Evolutionary conservation across 768 basidiomycete species (phyloP), one percentile per base, ranked within the genome.

Genomic region (Auricularia sp.): DNA sequence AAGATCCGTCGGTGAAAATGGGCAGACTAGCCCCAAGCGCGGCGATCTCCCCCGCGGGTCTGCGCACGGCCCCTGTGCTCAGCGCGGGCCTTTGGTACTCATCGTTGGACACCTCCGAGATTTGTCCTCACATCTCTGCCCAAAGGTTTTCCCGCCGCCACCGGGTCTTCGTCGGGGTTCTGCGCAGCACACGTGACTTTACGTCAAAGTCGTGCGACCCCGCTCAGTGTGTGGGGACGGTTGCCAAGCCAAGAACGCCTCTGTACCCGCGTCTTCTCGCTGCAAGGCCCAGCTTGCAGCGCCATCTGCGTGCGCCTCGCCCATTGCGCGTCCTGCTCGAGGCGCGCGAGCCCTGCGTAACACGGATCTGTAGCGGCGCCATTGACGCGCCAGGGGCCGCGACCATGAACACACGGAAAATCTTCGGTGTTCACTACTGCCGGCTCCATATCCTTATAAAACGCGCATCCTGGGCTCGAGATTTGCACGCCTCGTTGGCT

Each of bases 401-500:
- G 18, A 16, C 47, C 16, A 16, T 21, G 47, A 51, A 18, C 47
- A 51, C 47, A 23, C 90, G 88, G 88, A 85, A 89, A 66, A 72
- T 84, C 54, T 42, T 64, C 44, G 78, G 90, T 51, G 77, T 87
- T 63, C 62, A 83, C 76, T 53, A 23, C 4, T 3, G 18, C 3
- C 4, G 34, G 35, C n/a, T 3, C 33, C 35, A 39, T 34, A 10
- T 18, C 18, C 42, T 64, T 59, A 23, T 42, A 35, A 63, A 34
- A 43, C 36, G 47, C n/a, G 16, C 62, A 5, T 33, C 3, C 23
- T 56, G 36, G 43, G 56, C 56, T 18, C 16, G 7, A 36, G 18
- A 64, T 64, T 62, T 62, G 61, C 36, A 62, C 44, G 39, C 18
- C 5, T n/a, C 51, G 51, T 36, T 16, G 42, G 12, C 14, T 39